A percentile compares a stretch with the other conserved stretches of the same genome.
phyloP scores from a whole-genome alignment of 768 basidiomycete species.

The Mrakia gelida region DNA sequence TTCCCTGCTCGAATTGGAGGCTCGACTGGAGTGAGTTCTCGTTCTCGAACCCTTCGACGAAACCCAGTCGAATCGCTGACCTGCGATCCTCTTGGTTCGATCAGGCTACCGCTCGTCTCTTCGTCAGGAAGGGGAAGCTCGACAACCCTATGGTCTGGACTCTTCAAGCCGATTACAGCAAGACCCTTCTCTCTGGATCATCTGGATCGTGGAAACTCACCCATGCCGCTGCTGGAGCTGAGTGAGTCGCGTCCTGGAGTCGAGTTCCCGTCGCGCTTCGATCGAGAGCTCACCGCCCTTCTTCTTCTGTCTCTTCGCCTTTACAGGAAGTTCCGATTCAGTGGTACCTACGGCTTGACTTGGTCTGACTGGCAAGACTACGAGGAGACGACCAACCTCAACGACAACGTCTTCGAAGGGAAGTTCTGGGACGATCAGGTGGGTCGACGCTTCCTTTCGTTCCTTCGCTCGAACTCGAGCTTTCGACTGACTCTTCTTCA shows the following conservation, averaged over 20 bases:
- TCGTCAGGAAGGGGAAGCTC: slow-evolving; percentile 70
- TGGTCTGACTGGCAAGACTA: slow-evolving; percentile 81
- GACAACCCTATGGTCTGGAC: slow-evolving; percentile 86
- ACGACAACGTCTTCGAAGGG: slow-evolving; percentile 54
- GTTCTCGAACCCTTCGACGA: neutral
- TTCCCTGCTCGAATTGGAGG: slow-evolving; percentile 32
- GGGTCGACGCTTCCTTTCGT: neutral
- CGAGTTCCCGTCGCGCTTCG: neutral
- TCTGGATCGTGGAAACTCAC: slow-evolving; percentile 27
- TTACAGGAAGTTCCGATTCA: slow-evolving; percentile 65
- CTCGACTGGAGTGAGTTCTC: slow-evolving; percentile 54
- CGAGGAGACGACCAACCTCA: slow-evolving; percentile 66
- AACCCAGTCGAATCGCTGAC: neutral
- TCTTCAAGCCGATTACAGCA: slow-evolving; percentile 63
- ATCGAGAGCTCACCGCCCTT: neutral
- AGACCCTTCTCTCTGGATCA: slow-evolving; percentile 41
- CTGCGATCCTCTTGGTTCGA: slow-evolving; percentile 11
- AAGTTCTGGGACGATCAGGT: slow-evolving; percentile 64
- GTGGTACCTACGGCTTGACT: slow-evolving; percentile 74
- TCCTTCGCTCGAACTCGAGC: neutral
- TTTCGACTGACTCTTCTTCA: neutral
- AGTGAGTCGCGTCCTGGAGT: slow-evolving; percentile 39
- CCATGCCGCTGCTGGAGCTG: slow-evolving; percentile 79
- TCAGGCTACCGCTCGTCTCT: slow-evolving; percentile 64
- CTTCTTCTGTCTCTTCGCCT: neutral